A percentile compares a stretch with the other conserved stretches of the same genome.
These are phyloP conservation scores for Crithidia acanthocephali DNA, from an alignment of 208 protist species.

Conservation along the genomic window DNA sequence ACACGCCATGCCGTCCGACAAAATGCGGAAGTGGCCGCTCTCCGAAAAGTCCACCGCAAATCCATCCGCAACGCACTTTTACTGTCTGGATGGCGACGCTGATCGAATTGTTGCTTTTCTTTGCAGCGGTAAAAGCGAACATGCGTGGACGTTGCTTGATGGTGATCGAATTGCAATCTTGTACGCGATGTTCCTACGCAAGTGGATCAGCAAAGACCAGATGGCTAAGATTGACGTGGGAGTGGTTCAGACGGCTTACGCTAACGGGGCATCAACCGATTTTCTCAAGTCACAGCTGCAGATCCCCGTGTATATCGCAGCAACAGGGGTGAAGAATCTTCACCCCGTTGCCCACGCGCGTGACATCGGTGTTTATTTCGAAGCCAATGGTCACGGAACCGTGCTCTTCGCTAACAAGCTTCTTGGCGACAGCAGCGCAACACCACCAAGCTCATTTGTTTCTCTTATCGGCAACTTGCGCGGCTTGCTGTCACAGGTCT, in stretches of 20 bases:
- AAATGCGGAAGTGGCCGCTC: constrained; percentile 39
- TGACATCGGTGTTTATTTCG: constrained; percentile 97
- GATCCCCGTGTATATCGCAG: constrained; percentile 55
- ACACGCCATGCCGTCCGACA: constrained; percentile 40
- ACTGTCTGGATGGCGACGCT: constrained; percentile 95
- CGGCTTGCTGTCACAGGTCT: constrained; percentile 75
- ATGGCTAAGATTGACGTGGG: constrained; percentile 57
- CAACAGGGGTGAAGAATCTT: constrained; percentile 95
- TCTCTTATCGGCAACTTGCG: constrained; percentile 13
- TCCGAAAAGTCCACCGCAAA: background rate
- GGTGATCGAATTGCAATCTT: constrained; percentile 85
- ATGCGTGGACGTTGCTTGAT: constrained; percentile 64
- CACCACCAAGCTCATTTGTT: too few relatives aligned
- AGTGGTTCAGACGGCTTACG: constrained; percentile 96
- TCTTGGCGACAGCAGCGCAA: background rate
- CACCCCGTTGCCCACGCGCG: constrained; percentile 88
- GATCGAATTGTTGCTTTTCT: constrained; percentile 92
- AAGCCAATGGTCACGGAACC: constrained; percentile 97
- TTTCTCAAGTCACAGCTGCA: constrained; percentile 71
- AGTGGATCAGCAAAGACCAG: constrained; percentile 47
- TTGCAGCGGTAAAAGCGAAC: constrained; percentile 3
- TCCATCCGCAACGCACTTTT: constrained; percentile 54
- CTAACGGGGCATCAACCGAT: constrained; percentile 93
- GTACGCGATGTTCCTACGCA: constrained; percentile 60
- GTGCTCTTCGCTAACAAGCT: constrained; percentile 72